Percentiles rank a stretch among this genome's conserved stretches.
These are phyloP conservation scores for Gilbertella persicaria DNA, from an alignment of 371 early-diverging fungal species.

Conservation along the genomic window DNA sequence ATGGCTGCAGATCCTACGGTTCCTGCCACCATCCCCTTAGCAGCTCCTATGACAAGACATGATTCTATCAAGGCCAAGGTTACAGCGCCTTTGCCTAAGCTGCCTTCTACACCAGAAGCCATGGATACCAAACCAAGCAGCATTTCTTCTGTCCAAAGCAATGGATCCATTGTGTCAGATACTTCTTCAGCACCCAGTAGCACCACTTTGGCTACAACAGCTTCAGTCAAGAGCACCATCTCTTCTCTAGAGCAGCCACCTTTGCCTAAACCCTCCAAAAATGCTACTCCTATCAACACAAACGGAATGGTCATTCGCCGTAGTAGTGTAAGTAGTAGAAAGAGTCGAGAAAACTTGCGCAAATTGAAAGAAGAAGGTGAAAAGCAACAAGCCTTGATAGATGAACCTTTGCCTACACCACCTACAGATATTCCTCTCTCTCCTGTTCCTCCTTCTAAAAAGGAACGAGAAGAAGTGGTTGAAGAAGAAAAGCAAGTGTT, in stretches of 20 bases:
- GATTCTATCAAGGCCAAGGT: not conserved
- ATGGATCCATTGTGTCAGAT: conserved; percentile 1
- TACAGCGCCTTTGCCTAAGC: not conserved
- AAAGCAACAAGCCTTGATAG: not conserved
- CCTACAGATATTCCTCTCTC: conserved; percentile 11
- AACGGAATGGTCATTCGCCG: conserved; percentile 26
- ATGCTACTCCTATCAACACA: conserved; percentile 7
- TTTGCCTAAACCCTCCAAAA: conserved; percentile 13
- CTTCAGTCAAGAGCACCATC: not conserved
- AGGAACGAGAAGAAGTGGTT: not conserved
- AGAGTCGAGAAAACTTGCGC: conserved; percentile 41
- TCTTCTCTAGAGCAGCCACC: conserved; percentile 15
- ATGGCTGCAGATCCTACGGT: not conserved
- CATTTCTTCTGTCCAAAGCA: conserved; percentile 16
- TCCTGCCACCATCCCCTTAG: not conserved
- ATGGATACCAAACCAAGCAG: too few species aligned
- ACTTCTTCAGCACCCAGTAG: not conserved
- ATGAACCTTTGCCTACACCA: conserved; percentile 9
- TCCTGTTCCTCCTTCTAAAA: not conserved
- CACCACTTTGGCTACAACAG: not conserved
- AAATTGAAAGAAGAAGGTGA: conserved; percentile 13
- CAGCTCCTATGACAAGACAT: not conserved
- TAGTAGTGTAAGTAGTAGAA: conserved; percentile 37
- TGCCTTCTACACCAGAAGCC: not conserved
- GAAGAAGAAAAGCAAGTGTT: not conserved